These are phyloP conservation scores for Clonostachys byssicola DNA, from an alignment of 2,329 filamentous ascomycete genomes.

Conservation along the genomic window DNA sequence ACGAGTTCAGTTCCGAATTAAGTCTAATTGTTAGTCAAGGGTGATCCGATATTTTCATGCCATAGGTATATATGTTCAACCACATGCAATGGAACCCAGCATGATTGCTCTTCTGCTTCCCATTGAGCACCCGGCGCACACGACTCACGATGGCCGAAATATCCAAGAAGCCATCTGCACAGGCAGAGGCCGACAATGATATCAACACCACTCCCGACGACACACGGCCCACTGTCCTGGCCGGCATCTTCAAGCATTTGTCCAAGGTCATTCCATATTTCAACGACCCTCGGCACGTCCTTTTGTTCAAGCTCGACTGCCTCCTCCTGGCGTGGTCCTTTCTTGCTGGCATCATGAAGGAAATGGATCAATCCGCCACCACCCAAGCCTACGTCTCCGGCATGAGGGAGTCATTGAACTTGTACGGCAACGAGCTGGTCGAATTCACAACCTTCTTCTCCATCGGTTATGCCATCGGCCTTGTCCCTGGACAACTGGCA, in stretches of 20 bases:
- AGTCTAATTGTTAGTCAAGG: too few relatives aligned
- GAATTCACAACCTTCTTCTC: slow-evolving; percentile 49
- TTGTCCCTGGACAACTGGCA: slow-evolving; percentile 29
- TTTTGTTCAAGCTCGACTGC: slow-evolving; percentile 24
- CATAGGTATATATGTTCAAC: too few relatives aligned
- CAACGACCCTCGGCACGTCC: slow-evolving; percentile 19
- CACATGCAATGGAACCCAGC: too few relatives aligned
- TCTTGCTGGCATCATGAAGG: slow-evolving; percentile 25
- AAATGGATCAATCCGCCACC: slow-evolving; percentile 28
- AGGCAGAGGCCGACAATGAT: background rate
- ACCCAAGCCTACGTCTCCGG: slow-evolving; percentile 29
- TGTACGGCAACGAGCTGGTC: slow-evolving; percentile 51
- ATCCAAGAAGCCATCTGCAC: too few relatives aligned
- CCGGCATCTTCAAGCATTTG: background rate
- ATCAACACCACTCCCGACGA: background rate
- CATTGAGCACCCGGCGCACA: too few relatives aligned
- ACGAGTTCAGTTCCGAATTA: too few relatives aligned
- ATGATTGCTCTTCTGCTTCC: too few relatives aligned
- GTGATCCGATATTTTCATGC: too few relatives aligned
- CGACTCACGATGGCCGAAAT: too few relatives aligned
- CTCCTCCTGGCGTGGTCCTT: slow-evolving; percentile 27
- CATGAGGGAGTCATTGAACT: slow-evolving; percentile 23
- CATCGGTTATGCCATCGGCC: slow-evolving; percentile 52
- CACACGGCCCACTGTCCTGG: background rate
- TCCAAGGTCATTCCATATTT: slow-evolving; percentile 10